Percentiles rank a stretch among this genome's conserved stretches.
Conservation (phyloP, 768 basidiomycete species). For the Trametes sanguinea region DNA sequence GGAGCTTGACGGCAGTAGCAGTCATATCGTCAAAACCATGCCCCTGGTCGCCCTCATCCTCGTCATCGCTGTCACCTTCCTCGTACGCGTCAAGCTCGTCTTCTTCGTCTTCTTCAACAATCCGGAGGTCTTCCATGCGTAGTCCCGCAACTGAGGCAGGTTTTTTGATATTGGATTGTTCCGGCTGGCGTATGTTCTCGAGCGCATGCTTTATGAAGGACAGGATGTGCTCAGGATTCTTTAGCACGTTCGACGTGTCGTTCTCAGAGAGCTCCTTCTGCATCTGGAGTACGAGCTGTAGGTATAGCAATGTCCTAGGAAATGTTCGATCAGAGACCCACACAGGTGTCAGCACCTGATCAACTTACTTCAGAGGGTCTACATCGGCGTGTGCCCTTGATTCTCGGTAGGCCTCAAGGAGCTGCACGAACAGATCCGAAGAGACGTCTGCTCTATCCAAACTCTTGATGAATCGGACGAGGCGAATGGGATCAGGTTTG, state of each 20-base stretch:
- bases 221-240: slow-evolving; percentile 73
- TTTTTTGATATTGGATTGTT: neutral
- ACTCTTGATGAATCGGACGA: slow-evolving; percentile 64
- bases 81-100: slow-evolving; percentile 34
- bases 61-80: slow-evolving; percentile 41
- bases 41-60: slow-evolving; percentile 48
- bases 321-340: neutral
- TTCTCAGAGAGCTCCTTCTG: slow-evolving; percentile 65
- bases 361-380: slow-evolving; percentile 55
- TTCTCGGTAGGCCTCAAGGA: slow-evolving; percentile 68
- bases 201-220: slow-evolving; percentile 81
- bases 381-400: slow-evolving; percentile 39
- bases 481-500: slow-evolving; percentile 74
- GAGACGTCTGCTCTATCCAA: slow-evolving; percentile 70
- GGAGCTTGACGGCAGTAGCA: slow-evolving; percentile 74
- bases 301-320: slow-evolving; percentile 63
- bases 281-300: slow-evolving; percentile 84
- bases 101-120: slow-evolving; percentile 39
- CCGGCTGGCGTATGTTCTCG: slow-evolving; percentile 34
- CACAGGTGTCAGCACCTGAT: neutral
- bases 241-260: slow-evolving; percentile 56
- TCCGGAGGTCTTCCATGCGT: slow-evolving; percentile 39
- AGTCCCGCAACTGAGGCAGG: slow-evolving; percentile 26
- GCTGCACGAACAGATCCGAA: slow-evolving; percentile 70
- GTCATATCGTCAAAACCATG: slow-evolving; percentile 43